A percentile compares a stretch with the other conserved stretches of the same genome.
Conservation (phyloP, 2,329 filamentous ascomycete species). For the Stemphylium beticola region DNA sequence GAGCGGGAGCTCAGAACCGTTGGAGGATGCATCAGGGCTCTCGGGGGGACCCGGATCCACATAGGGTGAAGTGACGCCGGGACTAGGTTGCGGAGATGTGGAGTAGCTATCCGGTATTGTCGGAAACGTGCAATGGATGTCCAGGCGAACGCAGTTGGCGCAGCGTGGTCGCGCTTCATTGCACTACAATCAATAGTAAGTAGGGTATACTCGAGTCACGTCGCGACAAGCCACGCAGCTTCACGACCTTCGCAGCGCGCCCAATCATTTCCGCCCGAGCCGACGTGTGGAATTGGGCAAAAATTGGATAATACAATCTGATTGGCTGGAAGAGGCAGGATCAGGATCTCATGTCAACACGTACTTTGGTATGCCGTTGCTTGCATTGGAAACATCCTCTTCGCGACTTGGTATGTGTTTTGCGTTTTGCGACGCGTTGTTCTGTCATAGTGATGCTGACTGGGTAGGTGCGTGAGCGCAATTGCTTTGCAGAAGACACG, state of each 20-base stretch:
- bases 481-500: conserved; percentile 2
- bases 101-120: conserved; percentile 24
- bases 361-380: conserved; percentile 41
- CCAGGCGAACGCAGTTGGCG: conserved; percentile 38
- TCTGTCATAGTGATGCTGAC: conserved; percentile 19
- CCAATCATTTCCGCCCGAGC: not conserved
- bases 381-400: conserved; percentile 43
- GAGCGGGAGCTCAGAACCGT: conserved; percentile 28
- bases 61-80: conserved; percentile 17
- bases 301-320: conserved; percentile 1
- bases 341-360: conserved; percentile 1
- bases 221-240: not conserved
- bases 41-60: conserved; percentile 3
- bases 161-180: conserved; percentile 41
- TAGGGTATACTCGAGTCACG: not conserved
- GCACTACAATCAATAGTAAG: conserved; percentile 29
- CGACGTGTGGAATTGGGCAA: not conserved
- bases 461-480: not conserved
- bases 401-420: conserved; percentile 42
- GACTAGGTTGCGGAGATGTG: conserved; percentile 22
- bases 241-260: not conserved
- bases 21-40: conserved; percentile 13
- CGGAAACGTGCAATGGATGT: conserved; percentile 41
- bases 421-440: conserved; percentile 34
- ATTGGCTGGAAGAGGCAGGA: conserved; percentile 11